These are phyloP conservation scores for Cercophora sp. DNA, from an alignment of 495 filamentous ascomycete species.

Conservation along the genomic window DNA sequence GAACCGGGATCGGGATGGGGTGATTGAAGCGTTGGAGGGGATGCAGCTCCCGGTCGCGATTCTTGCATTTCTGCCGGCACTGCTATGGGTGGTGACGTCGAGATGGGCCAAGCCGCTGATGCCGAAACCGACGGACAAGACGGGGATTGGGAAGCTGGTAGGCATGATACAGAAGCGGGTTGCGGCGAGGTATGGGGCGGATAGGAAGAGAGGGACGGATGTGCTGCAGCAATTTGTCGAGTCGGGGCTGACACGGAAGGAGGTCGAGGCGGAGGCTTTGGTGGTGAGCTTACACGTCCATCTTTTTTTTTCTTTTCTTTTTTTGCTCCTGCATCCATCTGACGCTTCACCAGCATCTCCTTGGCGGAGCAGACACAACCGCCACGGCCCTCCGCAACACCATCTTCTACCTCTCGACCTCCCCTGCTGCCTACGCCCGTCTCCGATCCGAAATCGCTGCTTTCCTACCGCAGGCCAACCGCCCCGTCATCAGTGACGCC, in stretches of 20 bases:
- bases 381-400: constrained; percentile 54
- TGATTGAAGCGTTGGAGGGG: constrained; percentile 37
- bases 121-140: constrained; percentile 45
- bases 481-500: constrained; percentile 27
- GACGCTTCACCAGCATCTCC: constrained; percentile 15
- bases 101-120: constrained; percentile 39
- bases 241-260: constrained; percentile 22
- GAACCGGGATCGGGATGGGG: constrained; percentile 47
- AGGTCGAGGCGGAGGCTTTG: constrained; percentile 34
- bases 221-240: constrained; percentile 39
- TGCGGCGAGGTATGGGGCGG: constrained; percentile 30
- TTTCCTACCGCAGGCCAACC: constrained; percentile 20
- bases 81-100: constrained; percentile 24
- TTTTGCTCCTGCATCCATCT: too few relatives aligned
- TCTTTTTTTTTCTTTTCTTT: constrained; percentile 51
- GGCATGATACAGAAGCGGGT: constrained; percentile 28
- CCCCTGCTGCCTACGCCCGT: constrained; percentile 42
- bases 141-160: constrained; percentile 41
- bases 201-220: constrained; percentile 23
- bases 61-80: constrained; percentile 18
- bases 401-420: constrained; percentile 49
- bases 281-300: too few relatives aligned
- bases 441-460: constrained; percentile 56
- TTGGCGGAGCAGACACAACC: constrained; percentile 50
- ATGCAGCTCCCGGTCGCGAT: constrained; percentile 26